A percentile compares a stretch with the other conserved stretches of the same genome.
Evolutionary conservation across 2,329 filamentous ascomycete species (phyloP).

Genomic region (Diplodia scrobiculata): DNA sequence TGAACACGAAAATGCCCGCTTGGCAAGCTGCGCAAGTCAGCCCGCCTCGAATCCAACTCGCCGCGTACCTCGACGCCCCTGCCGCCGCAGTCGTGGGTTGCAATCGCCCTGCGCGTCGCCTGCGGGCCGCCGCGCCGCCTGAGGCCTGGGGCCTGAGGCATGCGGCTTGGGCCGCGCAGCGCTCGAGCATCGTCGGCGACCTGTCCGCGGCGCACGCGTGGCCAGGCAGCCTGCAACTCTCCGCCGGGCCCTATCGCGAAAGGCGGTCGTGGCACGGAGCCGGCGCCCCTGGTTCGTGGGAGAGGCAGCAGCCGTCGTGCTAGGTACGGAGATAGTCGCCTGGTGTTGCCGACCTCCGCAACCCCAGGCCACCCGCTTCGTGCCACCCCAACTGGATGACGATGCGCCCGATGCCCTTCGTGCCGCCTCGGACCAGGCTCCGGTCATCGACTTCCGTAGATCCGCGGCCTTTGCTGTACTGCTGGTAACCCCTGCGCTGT

Average conservation of each 20-base stretch:
- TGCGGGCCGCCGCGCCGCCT: background rate
- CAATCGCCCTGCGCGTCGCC: background rate
- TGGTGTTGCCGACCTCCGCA: constrained; percentile 1
- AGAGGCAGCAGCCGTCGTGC: background rate
- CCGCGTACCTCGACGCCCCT: background rate
- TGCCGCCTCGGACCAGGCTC: constrained; percentile 4
- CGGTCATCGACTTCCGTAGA: background rate
- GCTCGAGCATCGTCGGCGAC: background rate
- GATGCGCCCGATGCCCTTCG: background rate
- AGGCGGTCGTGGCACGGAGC: constrained; percentile 15
- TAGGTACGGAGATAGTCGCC: constrained; percentile 6
- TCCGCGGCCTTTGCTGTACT: background rate
- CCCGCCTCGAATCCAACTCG: background rate
- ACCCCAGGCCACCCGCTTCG: constrained; percentile 1
- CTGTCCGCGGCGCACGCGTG: constrained; percentile 19
- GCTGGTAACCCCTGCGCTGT: background rate
- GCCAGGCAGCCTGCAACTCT: background rate
- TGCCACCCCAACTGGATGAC: background rate
- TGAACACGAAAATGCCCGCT: background rate
- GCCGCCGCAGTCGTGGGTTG: too few relatives aligned
- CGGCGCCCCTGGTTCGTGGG: background rate
- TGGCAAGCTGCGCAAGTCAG: background rate
- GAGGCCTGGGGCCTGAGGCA: background rate
- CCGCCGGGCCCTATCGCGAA: constrained; percentile 12
- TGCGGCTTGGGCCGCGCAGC: background rate